Conservation (phyloP, 140 eudicot species). For the Bidens hawaiensis region DNA sequence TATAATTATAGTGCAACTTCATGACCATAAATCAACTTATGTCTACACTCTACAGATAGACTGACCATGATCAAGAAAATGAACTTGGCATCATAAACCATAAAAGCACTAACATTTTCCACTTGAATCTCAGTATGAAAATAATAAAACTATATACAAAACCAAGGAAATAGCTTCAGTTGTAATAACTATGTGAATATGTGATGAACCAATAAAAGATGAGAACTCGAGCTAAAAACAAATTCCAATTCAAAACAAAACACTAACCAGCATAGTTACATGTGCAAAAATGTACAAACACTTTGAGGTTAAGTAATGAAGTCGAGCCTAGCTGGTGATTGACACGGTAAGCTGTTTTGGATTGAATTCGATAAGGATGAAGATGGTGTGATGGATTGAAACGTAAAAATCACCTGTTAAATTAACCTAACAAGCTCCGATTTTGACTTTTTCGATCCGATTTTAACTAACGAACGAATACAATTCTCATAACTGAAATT, state of each 20-base stretch:
- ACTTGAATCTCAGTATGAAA: constrained; percentile 4
- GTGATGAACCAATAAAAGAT: constrained; percentile 1
- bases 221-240: neutral
- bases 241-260: neutral
- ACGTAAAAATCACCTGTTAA: too few relatives aligned
- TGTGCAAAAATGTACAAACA: neutral
- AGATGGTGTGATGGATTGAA: too few relatives aligned
- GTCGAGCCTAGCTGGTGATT: neutral
- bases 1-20: constrained; percentile 1
- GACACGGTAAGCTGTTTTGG: too few relatives aligned
- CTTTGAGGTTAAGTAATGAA: neutral
- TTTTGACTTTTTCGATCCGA: too few relatives aligned
- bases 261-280: neutral
- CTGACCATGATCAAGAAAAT: constrained; percentile 1
- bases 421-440: too few relatives aligned
- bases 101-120: constrained; percentile 13
- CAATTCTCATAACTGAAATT: too few relatives aligned
- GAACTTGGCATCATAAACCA: neutral
- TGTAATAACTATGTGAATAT: neutral
- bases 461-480: too few relatives aligned
- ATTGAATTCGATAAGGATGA: too few relatives aligned
- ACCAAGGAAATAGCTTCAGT: constrained; percentile 2
- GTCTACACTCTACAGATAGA: too few relatives aligned
- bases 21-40: neutral
- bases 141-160: constrained; percentile 5